phyloP scores from a whole-genome alignment of 176 grass and related monocot genomes.

The Carex parvula region DNA sequence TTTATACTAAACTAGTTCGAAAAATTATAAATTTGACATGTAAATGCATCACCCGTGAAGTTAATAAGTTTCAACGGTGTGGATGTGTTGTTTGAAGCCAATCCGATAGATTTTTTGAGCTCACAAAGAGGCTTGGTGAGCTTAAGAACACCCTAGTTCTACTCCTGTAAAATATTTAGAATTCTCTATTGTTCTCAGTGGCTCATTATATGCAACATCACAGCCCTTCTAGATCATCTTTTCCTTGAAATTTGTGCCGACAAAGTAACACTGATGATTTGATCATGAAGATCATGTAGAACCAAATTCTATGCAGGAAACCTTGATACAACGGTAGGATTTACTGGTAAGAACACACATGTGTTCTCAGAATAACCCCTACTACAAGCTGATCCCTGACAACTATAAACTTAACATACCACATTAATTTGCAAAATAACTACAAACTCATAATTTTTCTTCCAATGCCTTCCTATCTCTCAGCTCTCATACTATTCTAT shows the following conservation, averaged over 20 bases:
- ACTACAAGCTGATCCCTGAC: background rate
- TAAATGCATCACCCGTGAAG: no score
- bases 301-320: slow-evolving; percentile 24
- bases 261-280: background rate
- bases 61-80: no score
- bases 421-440: slow-evolving; percentile 1
- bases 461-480: background rate
- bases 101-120: no score
- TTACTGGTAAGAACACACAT: background rate
- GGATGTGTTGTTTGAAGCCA: no score
- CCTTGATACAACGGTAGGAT: slow-evolving; percentile 11
- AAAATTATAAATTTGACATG: no score
- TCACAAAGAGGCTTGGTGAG: no score
- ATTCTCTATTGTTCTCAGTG: background rate
- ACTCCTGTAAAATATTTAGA: background rate
- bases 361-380: background rate
- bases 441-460: background rate
- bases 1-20: no score
- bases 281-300: slow-evolving; percentile 26
- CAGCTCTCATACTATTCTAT: background rate
- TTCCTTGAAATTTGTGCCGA: background rate
- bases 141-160: no score
- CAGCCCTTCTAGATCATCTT: background rate
- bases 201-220: background rate
- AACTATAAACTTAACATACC: background rate